Conservation (phyloP, 768 basidiomycete genomes). For the Amyloporia xantha region DNA sequence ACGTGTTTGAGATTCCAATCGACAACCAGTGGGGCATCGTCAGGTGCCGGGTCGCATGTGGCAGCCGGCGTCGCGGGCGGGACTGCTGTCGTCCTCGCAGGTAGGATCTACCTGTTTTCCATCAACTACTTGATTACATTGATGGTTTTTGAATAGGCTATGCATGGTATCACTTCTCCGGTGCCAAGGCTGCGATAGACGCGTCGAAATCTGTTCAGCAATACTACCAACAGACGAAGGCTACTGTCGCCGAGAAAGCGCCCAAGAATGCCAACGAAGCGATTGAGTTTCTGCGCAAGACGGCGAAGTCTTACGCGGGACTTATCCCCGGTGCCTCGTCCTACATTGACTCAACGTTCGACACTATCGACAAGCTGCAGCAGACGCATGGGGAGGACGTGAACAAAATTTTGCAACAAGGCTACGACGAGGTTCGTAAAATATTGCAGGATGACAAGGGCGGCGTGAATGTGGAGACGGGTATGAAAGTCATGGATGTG, state of each 20-base stretch:
- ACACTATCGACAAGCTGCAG: slow-evolving; percentile 32
- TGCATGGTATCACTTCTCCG: slow-evolving; percentile 35
- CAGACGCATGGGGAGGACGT: slow-evolving; percentile 35
- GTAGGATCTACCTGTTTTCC: slow-evolving; percentile 13
- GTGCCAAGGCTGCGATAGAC: slow-evolving; percentile 31
- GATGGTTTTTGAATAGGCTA: slow-evolving; percentile 17
- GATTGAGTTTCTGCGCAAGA: slow-evolving; percentile 31
- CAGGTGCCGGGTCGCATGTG: slow-evolving; percentile 15
- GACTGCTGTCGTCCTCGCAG: slow-evolving; percentile 20
- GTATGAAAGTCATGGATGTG: slow-evolving; percentile 22
- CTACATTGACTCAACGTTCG: slow-evolving; percentile 37
- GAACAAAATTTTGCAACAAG: slow-evolving; percentile 27
- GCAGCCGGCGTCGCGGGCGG: slow-evolving; percentile 27
- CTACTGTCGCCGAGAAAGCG: slow-evolving; percentile 20
- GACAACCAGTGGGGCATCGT: slow-evolving; percentile 3
- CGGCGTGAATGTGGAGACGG: slow-evolving; percentile 22
- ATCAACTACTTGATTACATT: neutral
- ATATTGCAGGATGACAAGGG: slow-evolving; percentile 17
- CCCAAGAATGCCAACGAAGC: slow-evolving; percentile 26
- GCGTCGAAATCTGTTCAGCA: slow-evolving; percentile 23
- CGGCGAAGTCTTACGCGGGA: slow-evolving; percentile 35
- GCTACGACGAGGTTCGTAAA: slow-evolving; percentile 30
- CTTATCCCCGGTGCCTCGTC: slow-evolving; percentile 32
- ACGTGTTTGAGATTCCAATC: slow-evolving; percentile 23
- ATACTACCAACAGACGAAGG: slow-evolving; percentile 22